Evolutionary conservation across 768 basidiomycete genomes (phyloP).

Genomic region (Porphyrellus cyaneotinctus): DNA sequence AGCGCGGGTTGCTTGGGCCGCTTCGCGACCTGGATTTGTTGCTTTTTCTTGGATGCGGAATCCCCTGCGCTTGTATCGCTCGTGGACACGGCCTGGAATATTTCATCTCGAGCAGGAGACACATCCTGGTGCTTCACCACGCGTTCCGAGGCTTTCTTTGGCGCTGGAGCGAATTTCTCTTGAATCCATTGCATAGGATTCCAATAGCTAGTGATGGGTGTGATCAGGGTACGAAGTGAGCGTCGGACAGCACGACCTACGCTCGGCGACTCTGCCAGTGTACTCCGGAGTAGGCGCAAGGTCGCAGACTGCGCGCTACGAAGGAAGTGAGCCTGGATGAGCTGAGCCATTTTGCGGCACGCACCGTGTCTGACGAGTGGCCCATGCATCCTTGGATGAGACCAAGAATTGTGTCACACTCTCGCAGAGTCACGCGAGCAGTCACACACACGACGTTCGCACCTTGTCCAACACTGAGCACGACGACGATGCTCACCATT

Average conservation of each 20-base stretch:
- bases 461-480: constrained; percentile 9
- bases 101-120: constrained; percentile 26
- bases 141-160: constrained; percentile 43
- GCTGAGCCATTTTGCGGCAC: not conserved
- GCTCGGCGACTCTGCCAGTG: constrained; percentile 40
- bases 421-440: constrained; percentile 10
- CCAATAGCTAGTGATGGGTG: constrained; percentile 41
- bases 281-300: constrained; percentile 17
- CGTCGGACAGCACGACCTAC: constrained; percentile 32
- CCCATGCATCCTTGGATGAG: constrained; percentile 23
- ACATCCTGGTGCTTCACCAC: constrained; percentile 35
- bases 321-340: not conserved
- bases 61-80: constrained; percentile 16
- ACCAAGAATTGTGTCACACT: constrained; percentile 17
- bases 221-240: not conserved
- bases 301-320: constrained; percentile 11
- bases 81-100: constrained; percentile 43
- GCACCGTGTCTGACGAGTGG: constrained; percentile 27
- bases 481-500: constrained; percentile 47
- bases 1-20: constrained; percentile 25
- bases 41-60: constrained; percentile 17
- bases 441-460: constrained; percentile 17
- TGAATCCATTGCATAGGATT: constrained; percentile 63
- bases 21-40: constrained; percentile 8
- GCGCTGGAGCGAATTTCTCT: constrained; percentile 49